Evolutionary conservation across 2,329 filamentous ascomycete species (phyloP).

Genomic region (Sclerotinia subarctica): DNA sequence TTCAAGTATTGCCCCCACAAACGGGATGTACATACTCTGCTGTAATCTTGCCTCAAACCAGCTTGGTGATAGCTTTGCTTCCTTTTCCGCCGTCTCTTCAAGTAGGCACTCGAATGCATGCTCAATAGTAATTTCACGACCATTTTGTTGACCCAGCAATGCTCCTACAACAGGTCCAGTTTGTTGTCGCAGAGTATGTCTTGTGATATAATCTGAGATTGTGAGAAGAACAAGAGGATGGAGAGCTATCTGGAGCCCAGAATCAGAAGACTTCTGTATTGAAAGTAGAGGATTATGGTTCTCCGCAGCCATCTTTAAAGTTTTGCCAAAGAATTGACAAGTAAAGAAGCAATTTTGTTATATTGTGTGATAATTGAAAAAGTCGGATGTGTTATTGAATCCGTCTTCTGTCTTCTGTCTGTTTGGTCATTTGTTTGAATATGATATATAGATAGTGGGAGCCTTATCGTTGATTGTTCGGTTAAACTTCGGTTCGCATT

Average conservation of each 20-base stretch:
- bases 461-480: slow-evolving; percentile 15
- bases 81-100: slow-evolving; percentile 46
- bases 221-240: slow-evolving; percentile 94
- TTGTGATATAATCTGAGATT: slow-evolving; percentile 94
- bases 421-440: background rate
- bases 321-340: background rate
- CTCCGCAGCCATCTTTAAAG: slow-evolving; percentile 47
- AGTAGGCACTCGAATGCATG: slow-evolving; percentile 82
- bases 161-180: slow-evolving; percentile 77
- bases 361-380: background rate
- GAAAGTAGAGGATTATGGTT: slow-evolving; percentile 58
- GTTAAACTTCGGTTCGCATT: background rate
- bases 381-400: background rate
- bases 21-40: slow-evolving; percentile 62
- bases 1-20: background rate
- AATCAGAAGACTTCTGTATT: slow-evolving; percentile 58
- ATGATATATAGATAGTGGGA: background rate
- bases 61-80: slow-evolving; percentile 59
- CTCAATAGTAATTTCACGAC: slow-evolving; percentile 85
- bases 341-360: background rate
- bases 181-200: slow-evolving; percentile 76
- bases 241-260: slow-evolving; percentile 74
- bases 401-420: no score
- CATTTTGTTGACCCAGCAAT: slow-evolving; percentile 87
- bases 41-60: slow-evolving; percentile 80